phyloP scores from a whole-genome alignment of 345 rosid genomes.

The Raphanus sativus region DNA sequence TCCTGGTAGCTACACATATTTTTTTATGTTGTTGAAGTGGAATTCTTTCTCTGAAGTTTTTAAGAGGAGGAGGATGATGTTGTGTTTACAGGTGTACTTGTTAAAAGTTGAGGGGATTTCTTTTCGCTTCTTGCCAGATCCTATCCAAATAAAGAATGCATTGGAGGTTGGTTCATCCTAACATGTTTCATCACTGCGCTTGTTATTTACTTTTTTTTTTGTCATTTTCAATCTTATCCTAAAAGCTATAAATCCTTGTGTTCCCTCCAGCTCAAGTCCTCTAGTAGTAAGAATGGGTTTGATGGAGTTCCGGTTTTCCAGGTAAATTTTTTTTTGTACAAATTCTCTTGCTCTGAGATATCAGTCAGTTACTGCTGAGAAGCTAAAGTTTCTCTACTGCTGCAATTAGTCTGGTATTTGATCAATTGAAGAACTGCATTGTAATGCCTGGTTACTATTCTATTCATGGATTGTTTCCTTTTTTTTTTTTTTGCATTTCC shows the following conservation, averaged over 20 bases:
- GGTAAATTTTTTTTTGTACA: conserved; percentile 43
- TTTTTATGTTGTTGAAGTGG: background rate
- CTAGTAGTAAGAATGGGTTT: conserved; percentile 56
- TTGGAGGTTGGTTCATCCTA: conserved; percentile 58
- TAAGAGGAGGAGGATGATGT: background rate
- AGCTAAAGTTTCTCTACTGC: too few relatives aligned
- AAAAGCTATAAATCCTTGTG: conserved; percentile 15
- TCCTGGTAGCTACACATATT: background rate
- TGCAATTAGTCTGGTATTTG: too few relatives aligned
- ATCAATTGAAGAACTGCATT: background rate
- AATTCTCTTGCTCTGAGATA: background rate
- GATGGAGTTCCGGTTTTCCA: conserved; percentile 98
- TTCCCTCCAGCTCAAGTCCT: conserved; percentile 59
- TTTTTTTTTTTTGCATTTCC: background rate
- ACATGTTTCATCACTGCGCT: background rate
- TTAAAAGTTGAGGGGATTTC: conserved; percentile 94
- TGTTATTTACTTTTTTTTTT: background rate
- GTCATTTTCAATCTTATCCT: background rate
- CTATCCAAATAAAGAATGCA: conserved; percentile 88
- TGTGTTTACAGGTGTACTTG: conserved; percentile 60
- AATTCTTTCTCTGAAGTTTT: background rate
- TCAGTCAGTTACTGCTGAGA: background rate
- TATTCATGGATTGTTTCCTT: background rate
- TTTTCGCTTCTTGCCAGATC: conserved; percentile 91
- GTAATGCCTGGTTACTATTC: background rate